Conservation (phyloP, 2,329 filamentous ascomycete genomes). For the Mariannaea elegans region DNA sequence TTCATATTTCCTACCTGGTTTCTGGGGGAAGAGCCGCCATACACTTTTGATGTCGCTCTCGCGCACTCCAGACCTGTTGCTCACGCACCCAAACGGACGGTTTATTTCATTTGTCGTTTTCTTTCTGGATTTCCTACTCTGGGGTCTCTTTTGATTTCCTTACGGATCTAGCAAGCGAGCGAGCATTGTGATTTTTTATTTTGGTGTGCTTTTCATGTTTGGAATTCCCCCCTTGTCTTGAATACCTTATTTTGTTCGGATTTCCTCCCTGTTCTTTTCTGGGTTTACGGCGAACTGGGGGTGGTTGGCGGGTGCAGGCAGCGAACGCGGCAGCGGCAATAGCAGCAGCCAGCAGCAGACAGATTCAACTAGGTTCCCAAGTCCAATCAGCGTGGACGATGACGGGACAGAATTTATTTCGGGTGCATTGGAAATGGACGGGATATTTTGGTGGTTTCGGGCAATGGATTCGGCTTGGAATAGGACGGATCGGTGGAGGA, state of each 20-base stretch:
- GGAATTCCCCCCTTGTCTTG: too few species aligned
- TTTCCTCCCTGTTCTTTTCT: conserved; percentile 15
- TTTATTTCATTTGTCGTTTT: conserved; percentile 47
- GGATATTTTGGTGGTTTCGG: conserved; percentile 1
- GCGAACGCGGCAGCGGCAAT: conserved; percentile 26
- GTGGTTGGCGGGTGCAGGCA: conserved; percentile 21
- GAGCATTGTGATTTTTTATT: conserved; percentile 46
- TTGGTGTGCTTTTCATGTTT: conserved; percentile 33
- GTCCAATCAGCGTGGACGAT: conserved; percentile 38
- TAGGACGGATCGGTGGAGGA: conserved; percentile 6
- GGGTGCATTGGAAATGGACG: conserved; percentile 26
- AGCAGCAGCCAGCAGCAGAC: conserved; percentile 33
- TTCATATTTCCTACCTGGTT: conserved; percentile 32
- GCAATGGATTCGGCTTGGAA: conserved; percentile 1
- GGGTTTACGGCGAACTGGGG: conserved; percentile 32
- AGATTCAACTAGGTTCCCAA: conserved; percentile 38
- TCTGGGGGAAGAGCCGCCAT: conserved; percentile 39
- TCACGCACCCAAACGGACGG: conserved; percentile 56
- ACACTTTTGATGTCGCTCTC: conserved; percentile 45
- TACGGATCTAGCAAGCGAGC: conserved; percentile 49
- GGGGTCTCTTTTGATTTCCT: conserved; percentile 43
- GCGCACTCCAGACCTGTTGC: conserved; percentile 56
- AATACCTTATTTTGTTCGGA: conserved; percentile 13
- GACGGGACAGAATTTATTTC: conserved; percentile 19
- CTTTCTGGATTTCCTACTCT: conserved; percentile 42